Evolutionary conservation across 129 eudicot species (phyloP), one percentile per base, ranked within the genome.

Genomic region (Arctium minus): DNA sequence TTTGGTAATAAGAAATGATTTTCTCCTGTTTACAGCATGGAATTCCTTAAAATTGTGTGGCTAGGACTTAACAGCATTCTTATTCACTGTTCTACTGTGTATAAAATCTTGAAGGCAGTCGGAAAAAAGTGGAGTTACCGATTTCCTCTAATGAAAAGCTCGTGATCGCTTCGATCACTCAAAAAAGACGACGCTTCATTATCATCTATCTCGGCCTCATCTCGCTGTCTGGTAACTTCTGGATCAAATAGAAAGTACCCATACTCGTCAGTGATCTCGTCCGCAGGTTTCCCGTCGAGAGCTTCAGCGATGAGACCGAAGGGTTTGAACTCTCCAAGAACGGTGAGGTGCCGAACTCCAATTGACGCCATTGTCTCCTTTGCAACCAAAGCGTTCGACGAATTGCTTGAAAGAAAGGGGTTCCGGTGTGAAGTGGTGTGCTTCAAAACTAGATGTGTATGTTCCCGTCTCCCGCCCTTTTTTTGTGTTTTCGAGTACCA

Each of bases 301-400:
- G 98, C 92, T 89, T 96, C 99, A 30, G 94, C 98, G 5, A 92
- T 83, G 73, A 96, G 72, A 17, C 98, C 98, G 84, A 93, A 93
- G 0, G 99, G 98, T 60, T 90, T 96, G 87, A 96, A 96, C 84
- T 93, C 98, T 42, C 92, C 91, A 8, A 96, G 89, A 65, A 96
- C 90, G 1, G 90, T 90, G 84, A 96, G 92, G 44, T 91, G 91
- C 8, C 97, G 91, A 77, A 83, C 90, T 17, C 93, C 95, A 74
- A 80, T 77, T 13, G 97, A 79, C 12, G 84, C 80, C 99, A 95
- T 95, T 77, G 64, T 17, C 40, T 31, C 40, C 31, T 50, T 42
- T 40, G 50, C 48, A 77, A n/a, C 33, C 70, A 30, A 82, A 50
- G 76, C 56, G 83, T 81, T 81, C n/a, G 82, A 64, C 32, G 83